Evolutionary conservation across 179 eudicot genomes (phyloP).

Genomic region (Kewa caespitosa): DNA sequence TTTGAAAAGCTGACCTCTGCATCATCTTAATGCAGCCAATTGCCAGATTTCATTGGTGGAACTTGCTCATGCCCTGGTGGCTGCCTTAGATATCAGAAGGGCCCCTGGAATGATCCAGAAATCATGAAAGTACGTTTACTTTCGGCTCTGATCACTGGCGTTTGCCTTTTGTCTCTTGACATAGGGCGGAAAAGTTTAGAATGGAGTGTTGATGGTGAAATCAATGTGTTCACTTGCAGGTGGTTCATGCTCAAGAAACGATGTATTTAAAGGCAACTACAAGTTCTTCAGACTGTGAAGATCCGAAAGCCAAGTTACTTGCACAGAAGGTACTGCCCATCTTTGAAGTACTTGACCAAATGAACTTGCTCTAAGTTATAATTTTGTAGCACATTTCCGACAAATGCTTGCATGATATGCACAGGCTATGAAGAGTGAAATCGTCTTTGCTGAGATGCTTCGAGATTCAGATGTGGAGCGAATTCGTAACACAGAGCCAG

Average conservation of each 20-base stretch:
- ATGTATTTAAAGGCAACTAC: slow-evolving; percentile 47
- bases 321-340: slow-evolving; percentile 51
- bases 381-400: slow-evolving; percentile 2
- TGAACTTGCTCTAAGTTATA: not conserved
- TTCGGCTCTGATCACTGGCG: not conserved
- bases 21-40: slow-evolving; percentile 59
- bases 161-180: slow-evolving; percentile 1
- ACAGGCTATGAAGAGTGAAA: slow-evolving; percentile 46
- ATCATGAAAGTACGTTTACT: slow-evolving; percentile 68
- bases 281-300: slow-evolving; percentile 69
- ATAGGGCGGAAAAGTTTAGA: not conserved
- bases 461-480: slow-evolving; percentile 30
- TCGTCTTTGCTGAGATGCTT: slow-evolving; percentile 37
- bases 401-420: slow-evolving; percentile 18
- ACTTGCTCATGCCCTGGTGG: slow-evolving; percentile 86
- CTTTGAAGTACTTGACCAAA: not conserved
- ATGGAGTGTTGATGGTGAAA: not conserved
- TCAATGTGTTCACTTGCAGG: slow-evolving; percentile 39
- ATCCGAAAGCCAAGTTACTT: slow-evolving; percentile 52
- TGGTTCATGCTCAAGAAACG: slow-evolving; percentile 62
- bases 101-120: slow-evolving; percentile 93
- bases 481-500: slow-evolving; percentile 25
- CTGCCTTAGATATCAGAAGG: slow-evolving; percentile 84
- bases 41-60: slow-evolving; percentile 94
- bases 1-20: slow-evolving; percentile 26